Percentiles rank a stretch among this genome's conserved stretches.
Conservation (phyloP, 192 early-diverging fungal species). For the Coemansia asiatica region DNA sequence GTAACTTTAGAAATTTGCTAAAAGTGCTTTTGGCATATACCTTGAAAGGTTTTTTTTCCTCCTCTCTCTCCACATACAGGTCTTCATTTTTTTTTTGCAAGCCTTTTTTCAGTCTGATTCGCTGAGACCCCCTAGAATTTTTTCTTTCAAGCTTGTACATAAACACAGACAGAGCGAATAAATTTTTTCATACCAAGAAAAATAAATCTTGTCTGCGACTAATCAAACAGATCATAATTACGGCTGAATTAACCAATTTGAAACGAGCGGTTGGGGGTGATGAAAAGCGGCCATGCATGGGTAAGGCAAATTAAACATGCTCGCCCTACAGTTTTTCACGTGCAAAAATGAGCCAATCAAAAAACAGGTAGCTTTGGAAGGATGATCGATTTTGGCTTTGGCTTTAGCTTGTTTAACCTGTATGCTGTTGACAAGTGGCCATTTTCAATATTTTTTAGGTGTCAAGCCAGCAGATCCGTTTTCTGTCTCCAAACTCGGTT, state of each 20-base stretch:
- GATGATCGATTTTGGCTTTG: too few relatives aligned
- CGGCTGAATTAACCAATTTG: not conserved
- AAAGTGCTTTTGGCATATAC: slow-evolving; percentile 16
- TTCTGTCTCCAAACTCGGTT: too few relatives aligned
- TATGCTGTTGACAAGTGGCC: too few relatives aligned
- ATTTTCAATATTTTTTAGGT: too few relatives aligned
- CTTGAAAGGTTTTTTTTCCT: not conserved
- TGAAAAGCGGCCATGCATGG: not conserved
- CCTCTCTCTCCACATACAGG: not conserved
- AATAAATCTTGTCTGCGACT: not conserved
- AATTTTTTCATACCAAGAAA: not conserved
- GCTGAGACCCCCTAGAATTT: not conserved
- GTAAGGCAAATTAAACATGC: not conserved
- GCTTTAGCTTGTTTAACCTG: too few relatives aligned
- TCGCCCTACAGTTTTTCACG: not conserved
- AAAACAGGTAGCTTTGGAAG: not conserved
- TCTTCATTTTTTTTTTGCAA: not conserved
- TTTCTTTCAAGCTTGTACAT: slow-evolving; percentile 5
- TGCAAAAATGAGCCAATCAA: not conserved
- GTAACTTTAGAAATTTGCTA: slow-evolving; percentile 12
- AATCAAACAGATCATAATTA: not conserved
- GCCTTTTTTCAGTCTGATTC: not conserved
- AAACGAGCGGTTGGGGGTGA: slow-evolving; percentile 7
- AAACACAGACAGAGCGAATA: too few relatives aligned
- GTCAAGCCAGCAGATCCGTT: too few relatives aligned